Base-by-base conservation (phyloP, 2,329 filamentous ascomycete species). In the Talaromyces sp. region DNA sequence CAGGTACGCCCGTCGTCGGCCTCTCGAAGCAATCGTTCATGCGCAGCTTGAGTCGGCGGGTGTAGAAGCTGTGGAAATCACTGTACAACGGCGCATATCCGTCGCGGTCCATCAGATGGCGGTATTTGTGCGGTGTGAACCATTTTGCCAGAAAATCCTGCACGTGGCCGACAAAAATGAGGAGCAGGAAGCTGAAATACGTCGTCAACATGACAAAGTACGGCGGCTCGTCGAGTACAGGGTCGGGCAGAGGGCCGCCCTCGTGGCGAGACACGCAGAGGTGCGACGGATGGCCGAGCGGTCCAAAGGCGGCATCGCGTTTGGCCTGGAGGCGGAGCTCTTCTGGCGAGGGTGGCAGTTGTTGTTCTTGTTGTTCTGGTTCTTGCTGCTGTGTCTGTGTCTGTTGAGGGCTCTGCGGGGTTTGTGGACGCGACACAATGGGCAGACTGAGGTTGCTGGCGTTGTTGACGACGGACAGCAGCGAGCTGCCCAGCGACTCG, bases 61-160 rank as follows among this genome's bases (percentile, higher is more conserved):
- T 90, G 77, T 97, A 97, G 76, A 97, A 97, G 77, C 92, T 97
- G 81, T 97, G 93, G 71, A 97, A 97, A 75, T 97, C 93, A 70
- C 91, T 93, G 75, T 96, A 96, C 62, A 97, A 81, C 8, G 93
- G 91, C 3, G 92, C 93, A 71, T 95, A 97, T 62, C 93, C 93
- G 73, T 96, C 90, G 65, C 85, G 83, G 48, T 87, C 84, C 71
- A 88, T 88, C 67, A 97, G 80, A 69, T 92, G 87, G 71, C 85
- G 86, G 77, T 96, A 96, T 68, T 89, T 88, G 71, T 88, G 84
- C 72, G 90, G 85, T 70, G 87, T 88, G 76, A 97, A 96, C 65
- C 89, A 85, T 81, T 96, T 95, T 72, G 92, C 92, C 71, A 96
- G 95, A 77, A 96, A 97, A 73, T 97, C 93, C 70, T 92, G 86